phyloP scores from a whole-genome alignment of 768 basidiomycete species.

The Punctularia strigosozonata region DNA sequence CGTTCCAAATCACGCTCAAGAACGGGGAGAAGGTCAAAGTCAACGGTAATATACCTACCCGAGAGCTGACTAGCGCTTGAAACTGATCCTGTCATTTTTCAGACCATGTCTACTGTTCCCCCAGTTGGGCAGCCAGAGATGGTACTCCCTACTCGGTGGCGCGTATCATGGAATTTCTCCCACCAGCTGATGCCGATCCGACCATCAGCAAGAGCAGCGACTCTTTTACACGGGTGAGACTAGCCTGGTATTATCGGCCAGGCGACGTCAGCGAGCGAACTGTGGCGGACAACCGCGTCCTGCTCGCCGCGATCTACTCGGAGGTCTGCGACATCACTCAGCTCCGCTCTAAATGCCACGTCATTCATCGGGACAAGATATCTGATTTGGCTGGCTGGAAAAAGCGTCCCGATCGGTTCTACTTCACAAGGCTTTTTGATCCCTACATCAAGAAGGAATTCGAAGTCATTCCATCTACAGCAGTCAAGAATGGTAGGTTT shows the following conservation, averaged over 20 bases:
- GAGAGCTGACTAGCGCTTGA: conserved; percentile 18
- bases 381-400: conserved; percentile 90
- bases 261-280: conserved; percentile 90
- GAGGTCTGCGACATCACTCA: conserved; percentile 94
- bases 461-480: conserved; percentile 81
- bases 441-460: conserved; percentile 98
- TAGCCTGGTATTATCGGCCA: conserved; percentile 96
- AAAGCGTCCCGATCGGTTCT: conserved; percentile 89
- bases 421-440: conserved; percentile 92
- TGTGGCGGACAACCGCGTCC: conserved; percentile 81
- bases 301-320: conserved; percentile 92
- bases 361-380: conserved; percentile 92
- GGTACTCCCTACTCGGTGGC: conserved; percentile 94
- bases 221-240: conserved; percentile 70
- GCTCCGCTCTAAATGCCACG: conserved; percentile 86
- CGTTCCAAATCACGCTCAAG: conserved; percentile 56
- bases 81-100: conserved; percentile 20
- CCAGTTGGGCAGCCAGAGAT: conserved; percentile 84
- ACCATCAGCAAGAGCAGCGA: conserved; percentile 40
- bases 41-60: conserved; percentile 50
- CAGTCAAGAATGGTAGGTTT: conserved; percentile 77
- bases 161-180: conserved; percentile 93
- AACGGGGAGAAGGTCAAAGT: conserved; percentile 77
- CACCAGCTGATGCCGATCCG: conserved; percentile 26
- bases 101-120: conserved; percentile 98